Percentiles rank a stretch among this genome's conserved stretches.
phyloP scores from a whole-genome alignment of 805 yeast species.

The Kodamaea fukazawae region DNA sequence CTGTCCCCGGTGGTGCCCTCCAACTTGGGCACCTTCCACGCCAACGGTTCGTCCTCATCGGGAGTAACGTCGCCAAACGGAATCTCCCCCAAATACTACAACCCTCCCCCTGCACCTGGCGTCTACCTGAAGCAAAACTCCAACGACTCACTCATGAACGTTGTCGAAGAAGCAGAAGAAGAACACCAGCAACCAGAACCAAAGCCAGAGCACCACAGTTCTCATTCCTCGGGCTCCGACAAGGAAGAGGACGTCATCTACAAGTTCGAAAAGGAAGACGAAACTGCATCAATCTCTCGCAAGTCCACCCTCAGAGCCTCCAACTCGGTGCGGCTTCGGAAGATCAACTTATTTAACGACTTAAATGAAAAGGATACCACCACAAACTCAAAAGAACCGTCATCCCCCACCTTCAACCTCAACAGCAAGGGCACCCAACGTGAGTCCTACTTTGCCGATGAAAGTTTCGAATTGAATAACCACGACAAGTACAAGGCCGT shows the following conservation, averaged over 20 bases:
- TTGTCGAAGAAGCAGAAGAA: constrained; percentile 36
- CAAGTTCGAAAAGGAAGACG: constrained; percentile 25
- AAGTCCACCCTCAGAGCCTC: constrained; percentile 39
- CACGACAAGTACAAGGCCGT: constrained; percentile 16
- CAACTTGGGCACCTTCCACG: not conserved
- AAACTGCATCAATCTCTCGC: constrained; percentile 30
- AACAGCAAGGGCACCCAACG: constrained; percentile 8
- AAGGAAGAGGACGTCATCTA: constrained; percentile 27
- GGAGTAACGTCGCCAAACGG: constrained; percentile 2
- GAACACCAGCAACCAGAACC: constrained; percentile 10
- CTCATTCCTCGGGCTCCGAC: constrained; percentile 9
- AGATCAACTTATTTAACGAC: constrained; percentile 35
- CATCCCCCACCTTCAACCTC: constrained; percentile 21
- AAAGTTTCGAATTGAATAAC: constrained; percentile 10
- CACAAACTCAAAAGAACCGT: constrained; percentile 2
- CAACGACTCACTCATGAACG: constrained; percentile 33
- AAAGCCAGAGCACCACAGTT: constrained; percentile 1
- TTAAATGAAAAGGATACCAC: constrained; percentile 9
- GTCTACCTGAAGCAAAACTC: constrained; percentile 13
- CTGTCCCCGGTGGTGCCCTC: constrained; percentile 4
- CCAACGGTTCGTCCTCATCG: constrained; percentile 3
- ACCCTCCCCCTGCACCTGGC: constrained; percentile 5
- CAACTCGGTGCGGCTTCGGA: constrained; percentile 41
- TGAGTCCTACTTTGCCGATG: constrained; percentile 11
- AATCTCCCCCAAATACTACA: constrained; percentile 4